Conservation (phyloP, 495 filamentous ascomycete species). For the Coniosporium apollinis region DNA sequence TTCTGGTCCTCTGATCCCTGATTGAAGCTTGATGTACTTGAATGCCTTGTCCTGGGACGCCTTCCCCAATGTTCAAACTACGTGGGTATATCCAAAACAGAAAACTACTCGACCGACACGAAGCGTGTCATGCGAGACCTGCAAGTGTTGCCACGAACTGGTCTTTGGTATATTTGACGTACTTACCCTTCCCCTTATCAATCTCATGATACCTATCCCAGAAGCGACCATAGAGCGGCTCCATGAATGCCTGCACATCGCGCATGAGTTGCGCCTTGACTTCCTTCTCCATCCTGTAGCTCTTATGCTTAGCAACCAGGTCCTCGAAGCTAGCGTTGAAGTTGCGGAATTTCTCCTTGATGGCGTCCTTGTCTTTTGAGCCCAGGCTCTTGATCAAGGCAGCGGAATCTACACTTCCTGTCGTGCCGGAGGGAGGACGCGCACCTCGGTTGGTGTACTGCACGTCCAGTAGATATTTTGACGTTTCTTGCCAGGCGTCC, state of each 20-base stretch:
- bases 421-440: constrained; percentile 51
- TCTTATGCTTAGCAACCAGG: constrained; percentile 63
- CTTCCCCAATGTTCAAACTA: no score
- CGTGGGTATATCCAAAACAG: no score
- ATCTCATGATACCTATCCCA: constrained; percentile 97
- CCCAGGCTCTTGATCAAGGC: constrained; percentile 66
- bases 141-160: constrained; percentile 19
- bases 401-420: constrained; percentile 49
- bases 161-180: constrained; percentile 88
- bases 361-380: constrained; percentile 82
- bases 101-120: no score
- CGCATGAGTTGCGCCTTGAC: constrained; percentile 59
- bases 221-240: constrained; percentile 87
- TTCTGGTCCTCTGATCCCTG: no score
- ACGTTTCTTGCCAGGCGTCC: constrained; percentile 78
- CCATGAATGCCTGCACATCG: constrained; percentile 76
- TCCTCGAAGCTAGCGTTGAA: constrained; percentile 92
- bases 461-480: constrained; percentile 71
- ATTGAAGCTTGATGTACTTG: no score
- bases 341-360: constrained; percentile 86
- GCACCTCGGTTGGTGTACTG: constrained; percentile 64
- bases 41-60: no score
- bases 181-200: constrained; percentile 92
- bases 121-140: constrained; percentile 15
- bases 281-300: constrained; percentile 66